Base-by-base conservation (phyloP, 139 green algal genomes). In the Edaphochlamys debaryana region DNA sequence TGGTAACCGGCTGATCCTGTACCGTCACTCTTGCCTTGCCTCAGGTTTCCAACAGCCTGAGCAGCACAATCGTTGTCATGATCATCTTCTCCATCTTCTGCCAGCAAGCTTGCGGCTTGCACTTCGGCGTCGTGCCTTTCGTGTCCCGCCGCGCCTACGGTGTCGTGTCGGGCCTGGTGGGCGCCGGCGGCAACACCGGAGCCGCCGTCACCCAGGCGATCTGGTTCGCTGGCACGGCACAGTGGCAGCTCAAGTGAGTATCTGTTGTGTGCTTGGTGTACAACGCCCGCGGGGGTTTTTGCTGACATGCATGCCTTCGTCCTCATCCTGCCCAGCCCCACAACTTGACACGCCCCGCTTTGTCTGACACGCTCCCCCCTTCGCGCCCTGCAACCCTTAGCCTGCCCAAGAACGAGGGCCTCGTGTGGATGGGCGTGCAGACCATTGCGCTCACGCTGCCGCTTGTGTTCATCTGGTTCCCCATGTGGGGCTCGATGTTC, bases 401-500 rank as follows among this genome's bases (percentile, higher is more conserved):
- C 40, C 90, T 95, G 58, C 79, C 81, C 13, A 88, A 81, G 19
- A 79, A 95, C 45, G 86, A 98, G 37, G 94, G 93, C 48, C 90
- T 98, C 71, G 82, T 88, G 58, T 98, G 92, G 89, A 97, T 98
- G 95, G 96, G 96, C 17, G 88, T 97, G 42, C 91, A 95, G 84
- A 95, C 96, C 69, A 90, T 98, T 23, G 87, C 54, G 22, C 82
- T 97, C 0, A 95, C 96, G 0, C 37, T 88, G 22, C 67, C 94
- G 34, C 76, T 98, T 17, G 40, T 89, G n/a, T 58, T 92, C 37
- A 89, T 98, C 82, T 94, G 96, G 86, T 99, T 98, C 90, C 96
- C 96, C 69, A 95, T 95, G 95, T 98, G 96, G 96, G 96, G 96
- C 45, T 91, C 91, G 85, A 96, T 98, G 91, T 91, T 99, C 68